A percentile compares a stretch with the other conserved stretches of the same genome.
Evolutionary conservation across 306 rosid species (phyloP).

Genomic region (Canavalia ensiformis): DNA sequence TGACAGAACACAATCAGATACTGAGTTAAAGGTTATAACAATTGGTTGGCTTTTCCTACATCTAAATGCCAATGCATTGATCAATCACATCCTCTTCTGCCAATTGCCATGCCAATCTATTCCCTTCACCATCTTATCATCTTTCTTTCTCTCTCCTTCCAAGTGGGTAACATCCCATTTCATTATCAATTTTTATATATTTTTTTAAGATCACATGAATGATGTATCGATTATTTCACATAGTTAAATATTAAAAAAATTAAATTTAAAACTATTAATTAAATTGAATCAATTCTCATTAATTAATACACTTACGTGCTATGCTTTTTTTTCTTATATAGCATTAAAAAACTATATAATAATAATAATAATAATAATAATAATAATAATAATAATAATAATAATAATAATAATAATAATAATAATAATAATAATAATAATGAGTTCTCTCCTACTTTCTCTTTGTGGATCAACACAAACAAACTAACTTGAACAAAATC

Average conservation of each 20-base stretch:
- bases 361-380: background rate
- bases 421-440: slow-evolving; percentile 17
- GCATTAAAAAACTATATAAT: slow-evolving; percentile 25
- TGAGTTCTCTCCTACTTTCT: slow-evolving; percentile 6
- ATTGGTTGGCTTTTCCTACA: background rate
- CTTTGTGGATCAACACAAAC: slow-evolving; percentile 51
- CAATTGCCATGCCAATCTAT: slow-evolving; percentile 26
- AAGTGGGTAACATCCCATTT: slow-evolving; percentile 50
- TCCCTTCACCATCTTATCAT: slow-evolving; percentile 50
- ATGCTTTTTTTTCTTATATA: background rate
- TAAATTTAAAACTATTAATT: too few relatives aligned
- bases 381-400: slow-evolving; percentile 6
- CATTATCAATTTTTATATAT: slow-evolving; percentile 7
- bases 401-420: background rate
- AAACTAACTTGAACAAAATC: slow-evolving; percentile 40
- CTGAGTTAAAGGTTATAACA: too few relatives aligned
- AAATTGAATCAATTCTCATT: too few relatives aligned
- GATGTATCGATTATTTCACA: too few relatives aligned
- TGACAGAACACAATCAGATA: too few relatives aligned
- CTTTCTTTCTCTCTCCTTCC: slow-evolving; percentile 46
- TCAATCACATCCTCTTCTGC: slow-evolving; percentile 17
- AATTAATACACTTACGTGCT: too few relatives aligned
- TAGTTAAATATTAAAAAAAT: too few relatives aligned
- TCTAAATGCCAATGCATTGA: slow-evolving; percentile 44
- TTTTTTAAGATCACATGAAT: too few relatives aligned